A percentile compares a stretch with the other conserved stretches of the same genome.
phyloP scores from a whole-genome alignment of 2,329 filamentous ascomycete species.

The Penicillium italicum region DNA sequence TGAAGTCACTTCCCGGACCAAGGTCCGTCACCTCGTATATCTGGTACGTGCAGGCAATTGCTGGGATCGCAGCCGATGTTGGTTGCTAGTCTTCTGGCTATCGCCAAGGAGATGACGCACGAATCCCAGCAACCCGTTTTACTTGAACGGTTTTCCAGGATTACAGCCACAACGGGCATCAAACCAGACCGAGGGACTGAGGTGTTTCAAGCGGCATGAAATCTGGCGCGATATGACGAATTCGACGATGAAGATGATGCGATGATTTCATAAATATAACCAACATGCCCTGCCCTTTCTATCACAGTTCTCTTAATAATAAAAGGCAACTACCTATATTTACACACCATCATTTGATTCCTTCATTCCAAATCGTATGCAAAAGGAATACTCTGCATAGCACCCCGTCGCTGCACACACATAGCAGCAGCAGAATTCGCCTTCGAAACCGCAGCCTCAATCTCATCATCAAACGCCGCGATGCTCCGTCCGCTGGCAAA shows the following conservation, averaged over 20 bases:
- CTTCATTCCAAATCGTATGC: constrained; percentile 19
- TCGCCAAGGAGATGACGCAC: constrained; percentile 26
- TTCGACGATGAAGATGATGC: constrained; percentile 11
- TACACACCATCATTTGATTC: not conserved
- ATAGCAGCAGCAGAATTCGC: constrained; percentile 21
- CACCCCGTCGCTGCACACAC: constrained; percentile 18
- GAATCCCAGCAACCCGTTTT: constrained; percentile 22
- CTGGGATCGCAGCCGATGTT: constrained; percentile 24
- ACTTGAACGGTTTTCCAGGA: constrained; percentile 12
- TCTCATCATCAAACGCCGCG: constrained; percentile 17
- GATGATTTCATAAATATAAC: constrained; percentile 11
- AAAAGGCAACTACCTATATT: too few relatives aligned
- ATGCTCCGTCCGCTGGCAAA: constrained; percentile 11
- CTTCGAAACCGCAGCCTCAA: constrained; percentile 14
- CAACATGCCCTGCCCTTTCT: too few relatives aligned
- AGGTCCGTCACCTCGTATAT: constrained; percentile 24
- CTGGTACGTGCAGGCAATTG: constrained; percentile 28
- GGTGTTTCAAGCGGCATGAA: constrained; percentile 18
- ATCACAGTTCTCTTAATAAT: too few relatives aligned
- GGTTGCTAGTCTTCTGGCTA: constrained; percentile 17
- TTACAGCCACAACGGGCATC: constrained; percentile 21
- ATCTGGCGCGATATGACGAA: constrained; percentile 22
- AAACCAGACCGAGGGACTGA: constrained; percentile 18
- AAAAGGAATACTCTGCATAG: constrained; percentile 24
- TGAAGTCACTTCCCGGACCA: constrained; percentile 24